These are phyloP conservation scores for Malassezia yamatoensis DNA, from an alignment of 1,284 basidiomycete species.

Conservation along the genomic window DNA sequence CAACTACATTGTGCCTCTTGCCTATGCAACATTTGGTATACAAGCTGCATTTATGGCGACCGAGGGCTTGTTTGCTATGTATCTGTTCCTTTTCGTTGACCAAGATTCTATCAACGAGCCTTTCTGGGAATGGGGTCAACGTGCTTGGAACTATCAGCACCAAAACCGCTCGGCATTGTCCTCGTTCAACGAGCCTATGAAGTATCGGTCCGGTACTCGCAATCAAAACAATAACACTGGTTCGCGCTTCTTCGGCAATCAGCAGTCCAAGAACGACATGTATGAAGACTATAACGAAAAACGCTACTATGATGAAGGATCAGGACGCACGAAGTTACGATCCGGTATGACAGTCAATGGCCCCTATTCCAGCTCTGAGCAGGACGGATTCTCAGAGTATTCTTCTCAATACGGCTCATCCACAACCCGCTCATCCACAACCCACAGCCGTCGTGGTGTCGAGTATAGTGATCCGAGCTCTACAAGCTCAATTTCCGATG, in stretches of 20 bases:
- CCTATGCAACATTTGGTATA: conserved; percentile 48
- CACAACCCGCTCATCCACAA: background rate
- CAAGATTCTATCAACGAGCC: conserved; percentile 53
- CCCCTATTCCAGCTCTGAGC: background rate
- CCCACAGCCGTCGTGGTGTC: conserved; percentile 24
- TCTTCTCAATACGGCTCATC: background rate
- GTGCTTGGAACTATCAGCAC: conserved; percentile 40
- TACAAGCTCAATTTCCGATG: conserved; percentile 2
- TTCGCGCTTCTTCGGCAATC: background rate
- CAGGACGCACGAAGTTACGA: conserved; percentile 6
- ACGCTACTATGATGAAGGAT: conserved; percentile 5
- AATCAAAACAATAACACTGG: conserved; percentile 2
- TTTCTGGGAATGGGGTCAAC: conserved; percentile 41
- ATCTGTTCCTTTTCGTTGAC: conserved; percentile 48
- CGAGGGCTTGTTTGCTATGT: conserved; percentile 32
- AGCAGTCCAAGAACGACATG: background rate
- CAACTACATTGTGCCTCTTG: conserved; percentile 45
- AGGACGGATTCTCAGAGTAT: background rate
- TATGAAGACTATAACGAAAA: conserved; percentile 3
- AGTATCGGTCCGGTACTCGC: conserved; percentile 18
- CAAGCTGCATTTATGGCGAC: conserved; percentile 38
- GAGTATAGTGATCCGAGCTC: conserved; percentile 32
- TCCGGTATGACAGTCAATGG: conserved; percentile 7
- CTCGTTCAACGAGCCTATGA: conserved; percentile 15
- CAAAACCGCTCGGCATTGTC: conserved; percentile 5